These are phyloP conservation scores for Lodderomyces metapsilosis DNA, from an alignment of 1,139 yeast species.

Conservation along the genomic window DNA sequence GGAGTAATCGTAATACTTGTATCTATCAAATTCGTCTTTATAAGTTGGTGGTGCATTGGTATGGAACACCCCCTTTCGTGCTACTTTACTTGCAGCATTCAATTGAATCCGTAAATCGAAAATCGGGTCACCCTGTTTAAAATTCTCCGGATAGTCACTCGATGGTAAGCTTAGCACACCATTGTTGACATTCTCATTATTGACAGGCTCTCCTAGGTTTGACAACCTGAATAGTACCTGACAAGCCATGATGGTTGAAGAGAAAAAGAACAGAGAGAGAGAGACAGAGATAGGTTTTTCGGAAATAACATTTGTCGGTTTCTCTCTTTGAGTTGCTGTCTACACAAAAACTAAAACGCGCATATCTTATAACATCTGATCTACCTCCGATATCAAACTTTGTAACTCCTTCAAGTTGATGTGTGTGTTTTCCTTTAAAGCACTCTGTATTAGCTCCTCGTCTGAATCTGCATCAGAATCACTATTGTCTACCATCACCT, in stretches of 20 bases:
- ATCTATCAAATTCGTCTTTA: conserved; percentile 51
- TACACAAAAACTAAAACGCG: not conserved
- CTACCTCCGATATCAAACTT: conserved; percentile 4
- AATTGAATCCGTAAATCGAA: conserved; percentile 61
- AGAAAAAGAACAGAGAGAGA: too few species aligned
- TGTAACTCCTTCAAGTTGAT: conserved; percentile 3
- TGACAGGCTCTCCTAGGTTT: conserved; percentile 58
- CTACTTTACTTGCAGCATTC: conserved; percentile 71
- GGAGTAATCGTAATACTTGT: conserved; percentile 47
- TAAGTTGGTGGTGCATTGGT: conserved; percentile 65
- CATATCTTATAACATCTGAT: not conserved
- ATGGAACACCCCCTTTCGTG: conserved; percentile 69
- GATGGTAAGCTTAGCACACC: conserved; percentile 72
- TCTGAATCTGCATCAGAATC: conserved; percentile 13
- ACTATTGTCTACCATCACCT: not conserved
- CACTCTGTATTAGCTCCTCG: conserved; percentile 10
- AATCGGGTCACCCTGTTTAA: conserved; percentile 43
- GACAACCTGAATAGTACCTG: conserved; percentile 49
- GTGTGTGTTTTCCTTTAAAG: conserved; percentile 2
- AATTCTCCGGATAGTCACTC: conserved; percentile 41
- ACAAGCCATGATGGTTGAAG: too few species aligned
- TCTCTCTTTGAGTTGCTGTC: not conserved
- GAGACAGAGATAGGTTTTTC: not conserved
- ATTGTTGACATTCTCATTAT: conserved; percentile 38
- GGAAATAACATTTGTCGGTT: not conserved